Evolutionary conservation across 345 rosid species (phyloP), one percentile per base, ranked within the genome.

Genomic region (Nasturtium officinale): DNA sequence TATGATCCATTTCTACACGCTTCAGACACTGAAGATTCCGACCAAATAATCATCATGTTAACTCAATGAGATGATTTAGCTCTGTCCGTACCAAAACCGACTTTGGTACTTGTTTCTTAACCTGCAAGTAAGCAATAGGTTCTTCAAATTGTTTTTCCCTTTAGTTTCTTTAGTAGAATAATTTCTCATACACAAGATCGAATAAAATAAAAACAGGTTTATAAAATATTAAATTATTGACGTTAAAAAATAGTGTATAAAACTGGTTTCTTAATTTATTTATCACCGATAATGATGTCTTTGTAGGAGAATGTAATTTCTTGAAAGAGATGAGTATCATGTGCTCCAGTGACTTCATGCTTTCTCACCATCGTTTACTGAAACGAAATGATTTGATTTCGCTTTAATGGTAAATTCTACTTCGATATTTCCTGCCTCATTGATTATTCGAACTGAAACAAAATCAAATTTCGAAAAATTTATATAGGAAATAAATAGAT

Each of bases 221-320:
- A 29, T 29, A 3, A n/a, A 28, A 55, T 7, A 29, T 2, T 15
- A 15, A 42, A 42, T 0, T 15, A 13, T 15, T 4, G 17, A 42
- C 17, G 47, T 7, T 7, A 55, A n/a, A 7, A 23, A 26, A 12
- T 6, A 42, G 47, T 5, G 17, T 25, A 35, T 8, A 5, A 37
- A 12, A 42, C 6, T 21, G 25, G 33, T 5, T 61, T 29, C 20
- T 38, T n/a, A n/a, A n/a, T 50, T n/a, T 30, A 30, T 45, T 10
- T 40, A 55, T 52, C 54, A 40, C 11, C 33, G 13, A 52, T 46
- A 72, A 62, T 62, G 62, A 72, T 62, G 62, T 59, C 35, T 43
- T 20, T 29, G 43, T 55, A 55, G 7, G 64, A 67, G 40, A 16
- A n/a, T 40, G 9, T 4, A 11, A 9, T 7, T 68, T 51, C 45